Conservation (phyloP, 1,284 basidiomycete species). For the Sporisorium reilianum region DNA sequence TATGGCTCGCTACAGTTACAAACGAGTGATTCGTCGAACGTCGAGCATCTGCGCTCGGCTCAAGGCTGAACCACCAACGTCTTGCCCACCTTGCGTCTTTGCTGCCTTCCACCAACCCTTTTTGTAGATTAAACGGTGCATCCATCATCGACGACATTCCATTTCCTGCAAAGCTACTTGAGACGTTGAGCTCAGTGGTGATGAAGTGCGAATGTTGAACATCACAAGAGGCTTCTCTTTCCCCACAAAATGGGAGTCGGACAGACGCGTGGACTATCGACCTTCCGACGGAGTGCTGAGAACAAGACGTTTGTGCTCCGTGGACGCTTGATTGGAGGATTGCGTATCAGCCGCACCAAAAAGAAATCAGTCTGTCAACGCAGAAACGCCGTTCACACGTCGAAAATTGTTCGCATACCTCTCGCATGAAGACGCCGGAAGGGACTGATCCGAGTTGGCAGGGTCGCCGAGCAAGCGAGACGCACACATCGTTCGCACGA, state of each 20-base stretch:
- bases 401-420: neutral
- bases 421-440: conserved; percentile 16
- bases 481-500: neutral
- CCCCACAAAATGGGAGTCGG: no score
- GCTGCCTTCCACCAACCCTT: conserved; percentile 21
- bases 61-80: neutral
- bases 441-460: conserved; percentile 22
- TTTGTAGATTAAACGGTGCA: conserved; percentile 36
- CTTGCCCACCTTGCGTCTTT: conserved; percentile 16
- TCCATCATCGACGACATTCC: conserved; percentile 25
- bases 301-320: no score
- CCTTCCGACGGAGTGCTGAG: no score
- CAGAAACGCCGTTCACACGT: conserved; percentile 2
- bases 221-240: no score
- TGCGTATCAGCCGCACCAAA: no score
- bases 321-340: no score
- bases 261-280: no score
- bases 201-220: no score
- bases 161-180: conserved; percentile 12
- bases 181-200: neutral
- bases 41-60: neutral
- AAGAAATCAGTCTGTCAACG: neutral
- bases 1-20: neutral
- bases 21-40: neutral
- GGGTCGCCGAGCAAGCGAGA: neutral